Evolutionary conservation across 1,139 yeast genomes (phyloP).

Genomic region (Taphrina betulina): DNA sequence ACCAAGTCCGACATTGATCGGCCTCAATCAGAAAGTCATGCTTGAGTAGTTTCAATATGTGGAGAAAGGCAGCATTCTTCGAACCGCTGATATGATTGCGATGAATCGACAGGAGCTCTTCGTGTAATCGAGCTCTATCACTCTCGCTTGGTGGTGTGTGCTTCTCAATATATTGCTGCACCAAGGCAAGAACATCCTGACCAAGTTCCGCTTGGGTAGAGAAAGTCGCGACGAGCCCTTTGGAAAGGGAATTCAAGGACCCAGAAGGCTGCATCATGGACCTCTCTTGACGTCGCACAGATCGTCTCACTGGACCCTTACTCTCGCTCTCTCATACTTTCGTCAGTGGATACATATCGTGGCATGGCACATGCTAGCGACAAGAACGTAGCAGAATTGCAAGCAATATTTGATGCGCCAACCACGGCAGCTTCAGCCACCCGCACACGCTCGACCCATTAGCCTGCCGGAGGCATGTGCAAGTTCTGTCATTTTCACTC

Average conservation of each 20-base stretch:
- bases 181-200: background rate
- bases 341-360: no score
- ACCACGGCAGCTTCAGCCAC: no score
- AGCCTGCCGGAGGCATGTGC: no score
- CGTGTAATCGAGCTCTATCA: constrained; percentile 50
- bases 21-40: constrained; percentile 47
- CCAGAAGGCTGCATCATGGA: no score
- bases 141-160: constrained; percentile 49
- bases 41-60: constrained; percentile 48
- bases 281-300: no score
- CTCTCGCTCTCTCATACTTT: no score
- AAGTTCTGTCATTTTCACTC: no score
- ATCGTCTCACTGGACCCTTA: no score
- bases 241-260: constrained; percentile 14
- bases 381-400: no score
- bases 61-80: constrained; percentile 51
- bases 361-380: no score
- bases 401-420: no score
- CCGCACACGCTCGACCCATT: no score
- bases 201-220: background rate
- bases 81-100: constrained; percentile 46
- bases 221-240: constrained; percentile 15
- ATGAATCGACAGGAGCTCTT: constrained; percentile 53
- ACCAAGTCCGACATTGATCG: constrained; percentile 54
- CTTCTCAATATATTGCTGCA: constrained; percentile 41